These are phyloP conservation scores for Cercospora zeae-maydis DNA, from an alignment of 2,329 filamentous ascomycete species.

Conservation along the genomic window DNA sequence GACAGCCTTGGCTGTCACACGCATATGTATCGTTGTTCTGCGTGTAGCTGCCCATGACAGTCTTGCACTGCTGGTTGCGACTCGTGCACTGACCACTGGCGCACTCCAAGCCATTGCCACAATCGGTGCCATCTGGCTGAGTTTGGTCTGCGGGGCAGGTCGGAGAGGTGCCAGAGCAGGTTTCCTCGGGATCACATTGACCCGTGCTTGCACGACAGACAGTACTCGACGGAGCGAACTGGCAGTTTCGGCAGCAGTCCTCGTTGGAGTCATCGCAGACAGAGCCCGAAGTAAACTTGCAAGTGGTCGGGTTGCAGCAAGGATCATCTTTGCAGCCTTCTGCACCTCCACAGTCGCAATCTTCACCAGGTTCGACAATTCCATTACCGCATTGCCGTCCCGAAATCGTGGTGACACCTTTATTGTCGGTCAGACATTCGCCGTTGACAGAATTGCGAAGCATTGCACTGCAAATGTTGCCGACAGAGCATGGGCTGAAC, in stretches of 20 bases:
- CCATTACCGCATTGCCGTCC: conserved; percentile 91
- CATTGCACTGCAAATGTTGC: conserved; percentile 89
- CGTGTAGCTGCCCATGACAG: conserved; percentile 71
- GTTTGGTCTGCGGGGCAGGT: conserved; percentile 71
- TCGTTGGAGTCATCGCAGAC: conserved; percentile 83
- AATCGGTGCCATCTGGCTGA: conserved; percentile 65
- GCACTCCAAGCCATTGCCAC: conserved; percentile 70
- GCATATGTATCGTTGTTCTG: conserved; percentile 73
- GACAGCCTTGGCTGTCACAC: conserved; percentile 70
- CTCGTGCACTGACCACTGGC: conserved; percentile 94
- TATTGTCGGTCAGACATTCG: conserved; percentile 78
- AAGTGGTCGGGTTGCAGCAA: conserved; percentile 84
- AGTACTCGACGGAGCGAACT: conserved; percentile 62
- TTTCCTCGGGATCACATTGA: conserved; percentile 79
- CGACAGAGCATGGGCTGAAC: conserved; percentile 86
- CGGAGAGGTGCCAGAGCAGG: conserved; percentile 68
- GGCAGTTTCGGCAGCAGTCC: conserved; percentile 73
- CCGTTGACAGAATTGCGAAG: conserved; percentile 72
- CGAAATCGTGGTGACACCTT: conserved; percentile 73
- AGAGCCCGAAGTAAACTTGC: conserved; percentile 71
- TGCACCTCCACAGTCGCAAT: conserved; percentile 89
- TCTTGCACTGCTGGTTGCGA: conserved; percentile 82
- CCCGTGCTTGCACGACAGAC: conserved; percentile 80
- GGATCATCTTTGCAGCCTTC: conserved; percentile 66
- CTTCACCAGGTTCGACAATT: conserved; percentile 89